Conservation (phyloP, 2,329 filamentous ascomycete genomes). For the Aspergillus udagawae region DNA sequence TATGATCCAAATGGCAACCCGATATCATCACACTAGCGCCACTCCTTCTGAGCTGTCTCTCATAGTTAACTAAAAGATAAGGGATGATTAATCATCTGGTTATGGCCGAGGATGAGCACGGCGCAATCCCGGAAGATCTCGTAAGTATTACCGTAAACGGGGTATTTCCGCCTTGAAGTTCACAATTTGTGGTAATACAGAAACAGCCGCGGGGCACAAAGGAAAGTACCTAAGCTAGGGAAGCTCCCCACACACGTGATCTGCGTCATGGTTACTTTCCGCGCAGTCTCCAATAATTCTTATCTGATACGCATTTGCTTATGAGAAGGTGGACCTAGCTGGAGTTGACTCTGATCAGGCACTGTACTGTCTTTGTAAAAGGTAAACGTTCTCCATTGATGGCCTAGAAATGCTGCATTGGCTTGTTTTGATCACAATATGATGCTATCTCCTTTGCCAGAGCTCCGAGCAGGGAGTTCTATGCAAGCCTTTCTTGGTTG, state of each 20-base stretch:
- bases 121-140: not conserved
- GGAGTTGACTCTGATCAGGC: not conserved
- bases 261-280: slow-evolving; percentile 12
- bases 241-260: slow-evolving; percentile 27
- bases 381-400: not conserved
- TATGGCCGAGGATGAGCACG: slow-evolving; percentile 1
- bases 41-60: not conserved
- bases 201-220: slow-evolving; percentile 13
- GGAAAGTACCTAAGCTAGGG: not conserved
- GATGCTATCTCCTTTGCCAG: not conserved
- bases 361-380: not conserved
- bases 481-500: not conserved
- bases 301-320: not conserved
- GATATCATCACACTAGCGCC: not conserved
- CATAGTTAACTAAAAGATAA: not conserved
- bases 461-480: not conserved
- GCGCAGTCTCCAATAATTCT: slow-evolving; percentile 14
- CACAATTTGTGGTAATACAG: slow-evolving; percentile 5
- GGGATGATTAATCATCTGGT: slow-evolving; percentile 1
- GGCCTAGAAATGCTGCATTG: not conserved
- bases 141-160: slow-evolving; percentile 5
- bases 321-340: not conserved
- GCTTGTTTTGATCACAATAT: not conserved
- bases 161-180: slow-evolving; percentile 3
- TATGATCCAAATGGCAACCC: not conserved